Evolutionary conservation across 768 basidiomycete species (phyloP), one percentile per base, ranked within the genome.

Genomic region (Boletus sp.): DNA sequence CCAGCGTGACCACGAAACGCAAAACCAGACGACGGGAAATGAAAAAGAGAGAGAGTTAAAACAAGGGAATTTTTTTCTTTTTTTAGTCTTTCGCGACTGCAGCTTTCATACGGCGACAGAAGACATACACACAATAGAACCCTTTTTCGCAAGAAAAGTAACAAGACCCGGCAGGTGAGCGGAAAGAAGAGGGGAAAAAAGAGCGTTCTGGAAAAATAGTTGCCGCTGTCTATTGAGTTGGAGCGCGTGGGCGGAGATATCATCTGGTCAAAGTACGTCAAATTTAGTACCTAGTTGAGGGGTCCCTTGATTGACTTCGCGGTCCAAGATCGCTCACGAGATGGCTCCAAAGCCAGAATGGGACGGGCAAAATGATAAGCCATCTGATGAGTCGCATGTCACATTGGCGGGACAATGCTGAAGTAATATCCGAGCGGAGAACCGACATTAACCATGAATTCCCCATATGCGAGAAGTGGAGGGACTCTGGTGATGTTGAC

Each of bases 381-480:
- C 61, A 47, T 47, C 27, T 49, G 50, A 40, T 38, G 32, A n/a
- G 19, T 34, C 42, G 46, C 29, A n/a, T 11, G 15, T 19, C 46
- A 48, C n/a, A 25, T 51, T 37, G 5, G 51, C 27, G 23, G 42
- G 46, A 43, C 21, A 23, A 19, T 33, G 21, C 19, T 21, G 32
- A 33, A 23, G 15, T 27, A 13, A 45, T 27, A 48, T n/a, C 43
- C 11, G 23, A 21, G n/a, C 17, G 21, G 23, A 41, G 30, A 49
- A 37, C 47, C 33, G 30, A 39, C 15, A 35, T 66, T 55, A 70
- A 29, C 66, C 64, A 52, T 54, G 59, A 23, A 61, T 48, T 15
- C 69, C 64, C 68, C 70, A 64, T 23, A 53, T 27, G 5, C 47
- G 67, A n/a, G 67, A 56, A 8, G 55, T 52, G 10, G 59, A 51